phyloP scores from a whole-genome alignment of 352 stramenopile genomes.

The Phytophthora pistaciae region DNA sequence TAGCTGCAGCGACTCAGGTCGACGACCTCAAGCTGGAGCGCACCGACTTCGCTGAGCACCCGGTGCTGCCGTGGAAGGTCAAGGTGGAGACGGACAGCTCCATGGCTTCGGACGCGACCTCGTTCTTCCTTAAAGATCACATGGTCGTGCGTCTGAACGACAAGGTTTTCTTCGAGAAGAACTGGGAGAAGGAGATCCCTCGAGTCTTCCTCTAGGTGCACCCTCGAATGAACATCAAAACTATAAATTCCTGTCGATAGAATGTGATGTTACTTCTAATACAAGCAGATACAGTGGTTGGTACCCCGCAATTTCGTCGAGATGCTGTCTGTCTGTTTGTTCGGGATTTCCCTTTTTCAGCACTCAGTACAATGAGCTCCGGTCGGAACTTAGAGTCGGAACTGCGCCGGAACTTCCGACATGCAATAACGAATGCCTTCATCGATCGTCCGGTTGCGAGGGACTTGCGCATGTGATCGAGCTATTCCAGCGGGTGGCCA shows the following conservation, averaged over 20 bases:
- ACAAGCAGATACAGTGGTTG: too few species aligned
- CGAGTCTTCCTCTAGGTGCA: constrained; percentile 39
- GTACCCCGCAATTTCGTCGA: too few species aligned
- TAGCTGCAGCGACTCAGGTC: constrained; percentile 21
- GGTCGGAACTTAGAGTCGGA: too few species aligned
- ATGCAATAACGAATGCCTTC: neutral
- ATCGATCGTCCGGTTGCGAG: constrained; percentile 15
- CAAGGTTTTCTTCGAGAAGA: constrained; percentile 48
- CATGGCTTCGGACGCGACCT: constrained; percentile 45
- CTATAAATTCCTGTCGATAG: too few species aligned
- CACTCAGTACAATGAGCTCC: too few species aligned
- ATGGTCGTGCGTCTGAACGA: constrained; percentile 46
- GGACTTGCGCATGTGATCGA: constrained; percentile 17
- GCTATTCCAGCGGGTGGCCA: constrained; percentile 3
- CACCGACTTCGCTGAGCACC: constrained; percentile 42
- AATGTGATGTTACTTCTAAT: too few species aligned
- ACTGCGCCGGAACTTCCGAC: too few species aligned
- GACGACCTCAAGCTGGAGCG: constrained; percentile 30
- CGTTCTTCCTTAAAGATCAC: constrained; percentile 48
- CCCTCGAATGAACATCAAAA: too few species aligned
- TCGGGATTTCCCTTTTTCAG: too few species aligned
- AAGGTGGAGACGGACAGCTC: constrained; percentile 54
- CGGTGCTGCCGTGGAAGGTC: constrained; percentile 42
- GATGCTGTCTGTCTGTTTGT: too few species aligned
- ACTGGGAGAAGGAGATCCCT: constrained; percentile 46